phyloP scores from a whole-genome alignment of 345 rosid genomes.

The Iberis pinnata region DNA sequence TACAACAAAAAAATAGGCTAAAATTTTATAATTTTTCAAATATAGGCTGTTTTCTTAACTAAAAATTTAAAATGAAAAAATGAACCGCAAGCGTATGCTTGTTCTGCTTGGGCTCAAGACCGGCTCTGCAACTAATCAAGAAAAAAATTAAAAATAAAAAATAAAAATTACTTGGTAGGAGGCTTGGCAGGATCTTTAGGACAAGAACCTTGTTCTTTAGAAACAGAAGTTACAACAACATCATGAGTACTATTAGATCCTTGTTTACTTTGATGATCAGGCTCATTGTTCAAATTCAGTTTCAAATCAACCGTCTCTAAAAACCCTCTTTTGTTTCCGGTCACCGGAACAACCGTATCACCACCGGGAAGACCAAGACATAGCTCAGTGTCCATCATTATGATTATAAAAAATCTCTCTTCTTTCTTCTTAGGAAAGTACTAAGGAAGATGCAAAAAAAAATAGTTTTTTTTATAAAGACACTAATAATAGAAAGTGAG shows the following conservation, averaged over 20 bases:
- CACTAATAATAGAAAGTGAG: slow-evolving; percentile 27
- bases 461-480: slow-evolving; percentile 7
- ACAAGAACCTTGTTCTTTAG: slow-evolving; percentile 24
- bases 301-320: slow-evolving; percentile 69
- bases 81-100: too few species aligned
- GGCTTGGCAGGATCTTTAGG: slow-evolving; percentile 61
- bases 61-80: too few species aligned
- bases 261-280: slow-evolving; percentile 24
- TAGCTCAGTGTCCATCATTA: slow-evolving; percentile 48
- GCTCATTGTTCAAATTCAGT: slow-evolving; percentile 50
- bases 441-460: slow-evolving; percentile 21
- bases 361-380: slow-evolving; percentile 75
- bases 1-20: too few species aligned
- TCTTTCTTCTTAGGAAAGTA: slow-evolving; percentile 21
- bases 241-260: slow-evolving; percentile 11
- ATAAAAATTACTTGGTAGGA: slow-evolving; percentile 51
- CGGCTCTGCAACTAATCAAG: too few species aligned
- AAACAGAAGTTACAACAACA: slow-evolving; percentile 20
- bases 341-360: slow-evolving; percentile 23
- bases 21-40: too few species aligned
- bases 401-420: slow-evolving; percentile 3
- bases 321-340: slow-evolving; percentile 60
- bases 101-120: too few species aligned
- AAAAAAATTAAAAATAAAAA: not conserved
- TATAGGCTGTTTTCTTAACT: too few species aligned